A percentile compares a stretch with the other conserved stretches of the same genome.
phyloP scores from a whole-genome alignment of 2,329 filamentous ascomycete genomes.

The Colletotrichum abscissum region DNA sequence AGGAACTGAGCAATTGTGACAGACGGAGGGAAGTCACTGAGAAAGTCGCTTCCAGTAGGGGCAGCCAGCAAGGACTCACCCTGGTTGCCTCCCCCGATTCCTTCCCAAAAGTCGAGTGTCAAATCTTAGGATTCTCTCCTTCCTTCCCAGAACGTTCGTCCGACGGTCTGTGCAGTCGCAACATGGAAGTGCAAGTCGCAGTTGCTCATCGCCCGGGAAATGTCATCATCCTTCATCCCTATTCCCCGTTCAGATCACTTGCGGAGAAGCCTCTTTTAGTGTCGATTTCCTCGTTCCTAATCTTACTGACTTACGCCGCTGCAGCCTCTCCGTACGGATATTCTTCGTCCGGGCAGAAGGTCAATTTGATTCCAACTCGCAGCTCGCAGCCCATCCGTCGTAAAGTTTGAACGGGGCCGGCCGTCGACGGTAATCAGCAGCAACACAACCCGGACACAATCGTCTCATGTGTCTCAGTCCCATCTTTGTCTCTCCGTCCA shows the following conservation, averaged over 20 bases:
- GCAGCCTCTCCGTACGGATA: neutral
- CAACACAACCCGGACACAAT: neutral
- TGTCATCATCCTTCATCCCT: conserved; percentile 23
- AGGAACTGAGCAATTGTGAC: neutral
- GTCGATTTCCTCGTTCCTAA: conserved; percentile 1
- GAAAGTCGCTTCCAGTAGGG: neutral
- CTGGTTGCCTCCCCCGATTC: neutral
- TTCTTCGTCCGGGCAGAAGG: neutral
- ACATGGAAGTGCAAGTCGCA: neutral
- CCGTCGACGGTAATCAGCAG: neutral
- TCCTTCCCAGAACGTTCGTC: conserved; percentile 24
- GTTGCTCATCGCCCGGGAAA: neutral
- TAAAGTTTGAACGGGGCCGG: neutral
- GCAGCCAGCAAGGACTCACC: neutral
- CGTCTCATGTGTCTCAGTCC: conserved; percentile 21
- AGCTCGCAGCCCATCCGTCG: neutral
- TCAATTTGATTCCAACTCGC: neutral
- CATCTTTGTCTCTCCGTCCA: conserved; percentile 16
- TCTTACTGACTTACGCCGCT: neutral
- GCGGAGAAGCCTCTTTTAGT: conserved; percentile 28
- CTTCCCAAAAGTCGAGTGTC: conserved; percentile 4
- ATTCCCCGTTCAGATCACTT: conserved; percentile 18
- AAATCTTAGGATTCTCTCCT: conserved; percentile 6
- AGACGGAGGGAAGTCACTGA: neutral
- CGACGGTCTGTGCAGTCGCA: conserved; percentile 15